Evolutionary conservation across 148 eudicot genomes (phyloP), one percentile per base, ranked within the genome.

Genomic region (Cornus suecica): DNA sequence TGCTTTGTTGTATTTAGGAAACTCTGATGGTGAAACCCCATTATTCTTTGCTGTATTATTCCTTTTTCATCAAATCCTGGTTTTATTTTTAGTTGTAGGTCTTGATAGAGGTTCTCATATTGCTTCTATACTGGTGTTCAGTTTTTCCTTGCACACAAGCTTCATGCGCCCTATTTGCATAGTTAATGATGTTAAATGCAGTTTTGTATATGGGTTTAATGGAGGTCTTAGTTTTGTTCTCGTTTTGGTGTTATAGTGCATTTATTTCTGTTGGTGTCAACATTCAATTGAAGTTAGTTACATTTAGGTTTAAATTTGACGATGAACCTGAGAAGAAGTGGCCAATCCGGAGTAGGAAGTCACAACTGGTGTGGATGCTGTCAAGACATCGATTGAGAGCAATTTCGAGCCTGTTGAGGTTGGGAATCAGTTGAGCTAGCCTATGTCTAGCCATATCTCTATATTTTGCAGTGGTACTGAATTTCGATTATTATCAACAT

Each of bases 261-360:
- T n/a, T 45, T 29, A 26, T 65, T n/a, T 22, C 54, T 48, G 54
- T 48, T 71, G n/a, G 4, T 71, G 42, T 29, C 65, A 22, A 8
- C 54, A 48, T 13, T 71, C 26, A 71, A 37, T 9, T 48, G 27
- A 28, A 71, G 65, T 5, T 73, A 34, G 22, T 71, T 56, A 11
- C 69, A 14, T 66, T 69, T 77, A 93, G 98, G 98, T 91, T 84
- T 71, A 91, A 93, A 77, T 93, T 93, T 80, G 98, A 93, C 63
- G 96, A 93, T 86, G 9, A 37, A 37, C 42, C 42, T 6, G 42
- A 37, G 42, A 37, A 37, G 42, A 37, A 37, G 7, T 37, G 42
- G 42, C 42, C 42, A 37, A 6, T 6, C 42, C 42, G 6, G 9
- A 37, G 42, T 37, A 37, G 42, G 42, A 37, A 37, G 42, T 6